Evolutionary conservation across 768 basidiomycete species (phyloP), one percentile per base, ranked within the genome.

Genomic region (Macrolepiota albuminosa): DNA sequence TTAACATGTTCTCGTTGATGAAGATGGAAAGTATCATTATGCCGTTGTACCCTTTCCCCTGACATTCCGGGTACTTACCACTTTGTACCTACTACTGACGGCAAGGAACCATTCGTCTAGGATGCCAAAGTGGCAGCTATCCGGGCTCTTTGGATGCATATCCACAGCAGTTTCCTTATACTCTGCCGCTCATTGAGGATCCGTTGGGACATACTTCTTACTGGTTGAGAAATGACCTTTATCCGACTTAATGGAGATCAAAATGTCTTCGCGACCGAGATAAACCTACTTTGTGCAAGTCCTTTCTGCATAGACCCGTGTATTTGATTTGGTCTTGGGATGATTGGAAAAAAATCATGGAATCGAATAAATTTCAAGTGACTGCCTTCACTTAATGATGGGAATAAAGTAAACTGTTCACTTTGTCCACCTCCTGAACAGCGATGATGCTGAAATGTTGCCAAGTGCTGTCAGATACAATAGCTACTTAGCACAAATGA

Each of bases 21-120:
- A 37, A 26, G 21, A 45, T 14, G 48, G 43, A 14, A 24, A 39
- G 33, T 26, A 45, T 7, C 55, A 56, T 21, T 56, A 65, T 50
- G 59, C 61, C 49, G 56, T 59, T 29, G 54, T 65, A n/a, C 57
- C 61, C 6, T 56, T 65, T 59, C 64, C 61, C n/a, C 39, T 57
- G 34, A 63, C 61, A 16, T 65, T 62, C 37, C 54, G 56, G 56
- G 59, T 56, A 21, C 54, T 29, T 29, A 4, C 29, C 29, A 29
- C 29, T 29, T 29, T 29, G 29, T 29, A 29, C 29, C 29, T 29
- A 29, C 29, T 29, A 21, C 21, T 21, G n/a, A n/a, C 21, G 21
- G 21, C 21, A 21, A 21, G 21, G 21, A 21, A 21, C 21, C 29
- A 31, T 26, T 40, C 16, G 29, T 52, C 29, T 46, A 61, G 63